Evolutionary conservation across 495 filamentous ascomycete species (phyloP), one percentile per base, ranked within the genome.

Genomic region (Penicillium verhagenii): DNA sequence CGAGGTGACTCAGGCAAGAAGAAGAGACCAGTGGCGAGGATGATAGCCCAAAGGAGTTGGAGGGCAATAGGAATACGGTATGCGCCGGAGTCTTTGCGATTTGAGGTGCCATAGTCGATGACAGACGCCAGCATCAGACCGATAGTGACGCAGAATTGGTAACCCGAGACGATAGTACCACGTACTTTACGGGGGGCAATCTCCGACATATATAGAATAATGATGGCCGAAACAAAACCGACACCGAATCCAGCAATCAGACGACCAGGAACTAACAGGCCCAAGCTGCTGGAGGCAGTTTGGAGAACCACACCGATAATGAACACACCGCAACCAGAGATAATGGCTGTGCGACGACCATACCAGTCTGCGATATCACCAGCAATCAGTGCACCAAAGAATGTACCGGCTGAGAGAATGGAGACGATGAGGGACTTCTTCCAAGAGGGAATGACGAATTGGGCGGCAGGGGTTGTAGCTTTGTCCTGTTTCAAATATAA

Each of bases 1-100:
- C 84, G 80, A 53, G 84, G 84, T 3, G 83, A 85, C 65, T 96
- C 91, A 1, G 91, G 91, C 4, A 95, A 82, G 42, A 91, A 53
- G 42, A 86, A 69, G 63, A 95, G 82, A 31, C 91, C 86, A 37
- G 47, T 52, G 16, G 71, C 82, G 14, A 89, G 78, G 53, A 88
- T 79, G 2, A 84, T 47, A 28, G 85, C 84, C 85, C 85, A 89
- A 18, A 81, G 60, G 54, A 86, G 82, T 57, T 89, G 86, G 6
- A 88, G 58, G 5, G 70, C 82, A 52, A 88, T 86, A 4, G 86
- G 86, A 31, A 89, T 87, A 38, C 84, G 79, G 72, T 88, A 89
- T 2, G 83, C 85, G 38, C 81, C 80, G 1, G 83, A 78, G 56
- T 86, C 79, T 18, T 67, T 63, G 48, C 78, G 77, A 44, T 78